phyloP scores from a whole-genome alignment of 345 rosid species.

The Erodium maritimum region DNA sequence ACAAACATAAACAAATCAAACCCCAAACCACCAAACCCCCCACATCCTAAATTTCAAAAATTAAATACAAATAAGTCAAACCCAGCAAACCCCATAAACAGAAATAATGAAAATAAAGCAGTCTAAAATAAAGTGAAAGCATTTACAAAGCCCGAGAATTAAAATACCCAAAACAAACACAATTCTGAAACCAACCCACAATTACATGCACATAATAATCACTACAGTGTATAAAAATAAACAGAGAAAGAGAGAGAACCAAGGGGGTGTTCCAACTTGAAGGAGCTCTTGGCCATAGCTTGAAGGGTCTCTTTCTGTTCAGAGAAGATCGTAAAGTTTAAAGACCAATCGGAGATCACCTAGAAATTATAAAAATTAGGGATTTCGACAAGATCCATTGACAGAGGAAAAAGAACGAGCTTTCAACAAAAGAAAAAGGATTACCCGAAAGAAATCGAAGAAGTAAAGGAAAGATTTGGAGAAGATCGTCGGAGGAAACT shows the following conservation, averaged over 20 bases:
- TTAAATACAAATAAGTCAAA: too few relatives aligned
- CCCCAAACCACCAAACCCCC: too few relatives aligned
- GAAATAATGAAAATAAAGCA: neutral
- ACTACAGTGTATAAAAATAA: neutral
- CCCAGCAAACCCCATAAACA: too few relatives aligned
- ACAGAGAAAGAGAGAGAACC: constrained; percentile 28
- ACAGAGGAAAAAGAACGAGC: too few relatives aligned
- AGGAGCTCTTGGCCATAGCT: constrained; percentile 61
- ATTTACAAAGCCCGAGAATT: neutral
- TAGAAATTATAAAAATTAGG: neutral
- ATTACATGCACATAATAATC: neutral
- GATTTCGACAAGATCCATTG: neutral
- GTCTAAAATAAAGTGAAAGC: neutral
- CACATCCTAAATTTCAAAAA: too few relatives aligned
- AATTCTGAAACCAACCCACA: neutral
- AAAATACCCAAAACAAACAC: neutral
- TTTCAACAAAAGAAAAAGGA: too few relatives aligned
- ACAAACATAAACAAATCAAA: too few relatives aligned
- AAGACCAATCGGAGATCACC: neutral
- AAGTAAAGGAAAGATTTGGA: too few relatives aligned
- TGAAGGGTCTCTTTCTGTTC: neutral
- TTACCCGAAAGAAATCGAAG: too few relatives aligned
- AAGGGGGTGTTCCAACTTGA: constrained; percentile 74
- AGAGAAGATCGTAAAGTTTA: neutral
- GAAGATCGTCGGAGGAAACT: too few relatives aligned